Conservation (phyloP, 805 yeast species). For the Kodamaea jinghongensis region DNA sequence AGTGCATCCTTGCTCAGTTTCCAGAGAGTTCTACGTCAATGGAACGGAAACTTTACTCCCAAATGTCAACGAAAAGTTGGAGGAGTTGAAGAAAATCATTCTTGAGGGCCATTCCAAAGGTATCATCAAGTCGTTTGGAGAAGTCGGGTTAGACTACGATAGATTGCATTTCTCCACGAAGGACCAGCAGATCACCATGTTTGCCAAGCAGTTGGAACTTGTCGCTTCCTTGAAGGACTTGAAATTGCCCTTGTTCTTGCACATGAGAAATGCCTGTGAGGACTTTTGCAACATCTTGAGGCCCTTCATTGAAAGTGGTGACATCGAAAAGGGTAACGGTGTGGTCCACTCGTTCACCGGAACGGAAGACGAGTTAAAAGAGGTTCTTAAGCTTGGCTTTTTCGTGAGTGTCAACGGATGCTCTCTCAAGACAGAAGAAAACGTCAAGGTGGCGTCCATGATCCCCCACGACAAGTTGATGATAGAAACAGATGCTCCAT, state of each 20-base stretch:
- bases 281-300: constrained; percentile 68
- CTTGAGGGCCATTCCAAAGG: constrained; percentile 47
- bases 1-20: constrained; percentile 91
- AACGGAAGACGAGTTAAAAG: constrained; percentile 56
- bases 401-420: constrained; percentile 91
- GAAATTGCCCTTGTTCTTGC: constrained; percentile 78
- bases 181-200: constrained; percentile 64
- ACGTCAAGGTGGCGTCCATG: constrained; percentile 57
- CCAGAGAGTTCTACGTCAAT: constrained; percentile 35
- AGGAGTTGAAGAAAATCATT: constrained; percentile 49
- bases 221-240: constrained; percentile 41
- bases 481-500: constrained; percentile 96
- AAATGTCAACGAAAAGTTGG: constrained; percentile 42
- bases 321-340: constrained; percentile 50
- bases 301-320: constrained; percentile 55
- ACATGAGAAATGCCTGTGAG: constrained; percentile 80
- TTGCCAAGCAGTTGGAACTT: constrained; percentile 69
- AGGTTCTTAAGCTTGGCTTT: constrained; percentile 56
- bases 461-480: constrained; percentile 73
- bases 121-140: constrained; percentile 82
- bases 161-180: constrained; percentile 72
- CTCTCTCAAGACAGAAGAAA: constrained; percentile 76
- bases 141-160: constrained; percentile 93
- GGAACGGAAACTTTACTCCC: constrained; percentile 35
- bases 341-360: constrained; percentile 97